phyloP scores from a whole-genome alignment of 768 basidiomycete genomes.

The Hygrocybe punicea region DNA sequence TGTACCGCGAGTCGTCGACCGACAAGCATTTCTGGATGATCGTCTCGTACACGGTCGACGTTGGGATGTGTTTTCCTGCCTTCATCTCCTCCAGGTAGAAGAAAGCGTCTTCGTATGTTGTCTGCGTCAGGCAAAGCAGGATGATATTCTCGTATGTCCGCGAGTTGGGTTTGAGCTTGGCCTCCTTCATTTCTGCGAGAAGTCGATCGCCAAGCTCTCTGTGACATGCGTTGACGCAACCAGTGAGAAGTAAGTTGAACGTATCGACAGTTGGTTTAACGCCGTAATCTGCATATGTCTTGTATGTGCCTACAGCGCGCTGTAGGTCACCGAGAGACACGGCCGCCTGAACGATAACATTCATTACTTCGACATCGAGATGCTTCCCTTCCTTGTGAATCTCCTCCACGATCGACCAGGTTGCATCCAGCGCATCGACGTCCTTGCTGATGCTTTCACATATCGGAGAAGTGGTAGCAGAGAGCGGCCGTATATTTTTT shows the following conservation, averaged over 20 bases:
- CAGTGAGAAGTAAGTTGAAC: conserved; percentile 66
- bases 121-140: conserved; percentile 63
- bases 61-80: conserved; percentile 46
- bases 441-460: conserved; percentile 44
- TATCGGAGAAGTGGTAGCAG: conserved; percentile 54
- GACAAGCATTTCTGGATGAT: conserved; percentile 57
- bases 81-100: conserved; percentile 90
- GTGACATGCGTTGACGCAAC: conserved; percentile 57
- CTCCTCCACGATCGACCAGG: conserved; percentile 62
- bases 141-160: conserved; percentile 68
- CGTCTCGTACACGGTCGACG: conserved; percentile 51
- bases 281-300: conserved; percentile 52
- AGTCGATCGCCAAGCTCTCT: conserved; percentile 66
- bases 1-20: conserved; percentile 57
- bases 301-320: conserved; percentile 76
- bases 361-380: conserved; percentile 59
- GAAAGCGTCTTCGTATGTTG: conserved; percentile 81
- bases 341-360: conserved; percentile 64
- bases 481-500: conserved; percentile 45
- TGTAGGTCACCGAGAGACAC: conserved; percentile 62
- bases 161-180: conserved; percentile 51
- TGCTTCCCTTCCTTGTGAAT: conserved; percentile 50
- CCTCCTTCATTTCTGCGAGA: conserved; percentile 61
- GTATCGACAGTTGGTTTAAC: conserved; percentile 59
- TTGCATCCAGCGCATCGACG: conserved; percentile 55